A percentile compares a stretch with the other conserved stretches of the same genome.
Conservation (phyloP, 2,329 filamentous ascomycete genomes). For the Decorospora gaudefroyi region DNA sequence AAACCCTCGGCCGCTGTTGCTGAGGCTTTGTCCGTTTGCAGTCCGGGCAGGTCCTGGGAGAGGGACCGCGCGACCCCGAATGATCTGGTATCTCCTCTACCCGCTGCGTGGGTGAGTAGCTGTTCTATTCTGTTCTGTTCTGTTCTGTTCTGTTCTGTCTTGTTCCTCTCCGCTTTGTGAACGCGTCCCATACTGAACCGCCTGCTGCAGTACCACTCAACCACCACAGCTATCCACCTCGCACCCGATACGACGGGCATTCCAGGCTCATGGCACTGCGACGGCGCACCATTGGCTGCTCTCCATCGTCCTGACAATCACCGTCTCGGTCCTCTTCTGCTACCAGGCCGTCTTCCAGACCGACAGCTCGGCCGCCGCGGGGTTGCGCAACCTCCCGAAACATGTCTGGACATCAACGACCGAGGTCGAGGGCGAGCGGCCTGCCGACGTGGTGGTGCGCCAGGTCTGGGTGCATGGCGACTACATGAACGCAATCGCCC, state of each 20-base stretch:
- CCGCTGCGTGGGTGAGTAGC: slow-evolving; percentile 71
- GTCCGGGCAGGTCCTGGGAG: slow-evolving; percentile 31
- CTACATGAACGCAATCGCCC: slow-evolving; percentile 76
- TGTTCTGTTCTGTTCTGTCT: no score
- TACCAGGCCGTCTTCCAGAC: slow-evolving; percentile 78
- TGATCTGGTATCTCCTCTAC: slow-evolving; percentile 80
- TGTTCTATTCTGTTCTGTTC: slow-evolving; percentile 1
- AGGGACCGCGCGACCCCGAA: slow-evolving; percentile 40
- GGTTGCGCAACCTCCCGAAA: slow-evolving; percentile 72
- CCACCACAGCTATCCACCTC: slow-evolving; percentile 66
- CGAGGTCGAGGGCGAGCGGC: slow-evolving; percentile 59
- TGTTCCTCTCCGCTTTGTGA: not conserved
- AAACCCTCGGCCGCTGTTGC: slow-evolving; percentile 31
- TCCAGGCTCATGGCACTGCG: slow-evolving; percentile 71
- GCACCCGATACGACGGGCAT: slow-evolving; percentile 67
- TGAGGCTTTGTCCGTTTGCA: slow-evolving; percentile 12
- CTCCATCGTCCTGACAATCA: slow-evolving; percentile 74
- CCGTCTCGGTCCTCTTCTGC: slow-evolving; percentile 69
- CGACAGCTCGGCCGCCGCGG: slow-evolving; percentile 71
- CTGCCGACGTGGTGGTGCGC: slow-evolving; percentile 75
- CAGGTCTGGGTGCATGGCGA: slow-evolving; percentile 81
- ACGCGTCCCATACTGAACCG: slow-evolving; percentile 20
- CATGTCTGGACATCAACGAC: slow-evolving; percentile 81
- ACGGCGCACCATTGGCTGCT: slow-evolving; percentile 74
- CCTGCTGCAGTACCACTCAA: slow-evolving; percentile 68